Base-by-base conservation (phyloP, 2,329 filamentous ascomycete species). In the Penicillium sp. region DNA sequence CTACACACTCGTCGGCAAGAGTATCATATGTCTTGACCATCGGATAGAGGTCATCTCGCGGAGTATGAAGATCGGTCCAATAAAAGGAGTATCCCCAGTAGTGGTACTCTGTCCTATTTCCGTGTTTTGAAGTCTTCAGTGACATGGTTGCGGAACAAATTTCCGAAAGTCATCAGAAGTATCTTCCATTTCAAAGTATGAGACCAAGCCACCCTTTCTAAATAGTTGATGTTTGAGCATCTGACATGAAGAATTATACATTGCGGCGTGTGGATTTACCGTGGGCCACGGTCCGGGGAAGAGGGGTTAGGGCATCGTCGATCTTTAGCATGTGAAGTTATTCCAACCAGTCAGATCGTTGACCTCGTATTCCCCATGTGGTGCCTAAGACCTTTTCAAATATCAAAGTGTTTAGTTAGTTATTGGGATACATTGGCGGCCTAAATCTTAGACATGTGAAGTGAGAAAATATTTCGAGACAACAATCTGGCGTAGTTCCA, bases 21-120 rank as follows among this genome's bases (percentile, higher is more conserved):
- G 74, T 75, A 66, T 92, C 88, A 63, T 88, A 91, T 1, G 80
- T 79, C 50, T 80, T 78, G 41, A 83, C 84, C 56, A 87, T 64
- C 3, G 79, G 80, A 46, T 78, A 68, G 33, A 84, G 71, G 60
- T 88, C 73, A 46, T 84, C 77, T 6, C 19, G 74, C 68, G 1
- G 79, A 80, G 81, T 70, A 65, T 92, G 88, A 3, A 82, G 68
- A 5, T 77, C 65, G 1, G 86, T 87, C 77, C 86, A 84, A 58
- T 83, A 78, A 64, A 91, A 90, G 6, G 76, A 78, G 61, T 88
- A 80, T 16, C 80, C 84, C 82, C 84, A 89, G 55, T 62, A 64
- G 40, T 59, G 58, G 33, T 46, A 57, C 46, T 62, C 46, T n/a
- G 60, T 59, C 30, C 41, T 44, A 40, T 56, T 60, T 25, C 42